Percentiles rank a stretch among this genome's conserved stretches.
These are phyloP conservation scores for Apiospora malaysiana DNA, from an alignment of 2,329 filamentous ascomycete species.

Conservation along the genomic window DNA sequence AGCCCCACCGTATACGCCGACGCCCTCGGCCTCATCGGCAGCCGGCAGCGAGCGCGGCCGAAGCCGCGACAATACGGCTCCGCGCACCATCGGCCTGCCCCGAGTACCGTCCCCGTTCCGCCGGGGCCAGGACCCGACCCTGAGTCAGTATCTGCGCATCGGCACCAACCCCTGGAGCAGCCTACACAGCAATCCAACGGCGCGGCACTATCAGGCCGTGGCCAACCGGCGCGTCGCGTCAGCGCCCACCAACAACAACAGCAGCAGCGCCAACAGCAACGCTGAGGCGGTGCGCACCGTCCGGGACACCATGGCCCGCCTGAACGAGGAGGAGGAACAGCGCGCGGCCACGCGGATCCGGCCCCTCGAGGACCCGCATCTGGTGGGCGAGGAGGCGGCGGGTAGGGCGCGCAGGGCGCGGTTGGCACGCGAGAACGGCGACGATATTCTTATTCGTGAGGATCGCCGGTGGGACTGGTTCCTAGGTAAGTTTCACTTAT, in stretches of 20 bases:
- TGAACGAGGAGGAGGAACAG: constrained; percentile 25
- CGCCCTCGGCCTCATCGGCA: constrained; percentile 45
- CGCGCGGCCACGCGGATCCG: constrained; percentile 40
- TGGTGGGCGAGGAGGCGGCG: constrained; percentile 71
- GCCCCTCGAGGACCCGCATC: constrained; percentile 69
- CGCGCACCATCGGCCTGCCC: constrained; percentile 53
- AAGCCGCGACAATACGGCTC: constrained; percentile 27
- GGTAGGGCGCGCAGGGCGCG: constrained; percentile 61
- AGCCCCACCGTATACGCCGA: constrained; percentile 30
- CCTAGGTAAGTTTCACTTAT: constrained; percentile 51
- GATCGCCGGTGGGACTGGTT: constrained; percentile 67
- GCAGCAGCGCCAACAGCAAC: constrained; percentile 21
- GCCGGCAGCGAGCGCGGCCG: constrained; percentile 33
- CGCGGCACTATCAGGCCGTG: constrained; percentile 67
- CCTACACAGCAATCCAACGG: constrained; percentile 58
- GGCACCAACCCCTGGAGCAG: constrained; percentile 54
- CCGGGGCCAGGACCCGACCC: constrained; percentile 46
- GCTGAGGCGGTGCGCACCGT: constrained; percentile 36
- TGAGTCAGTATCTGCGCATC: constrained; percentile 47
- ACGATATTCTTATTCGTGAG: constrained; percentile 61
- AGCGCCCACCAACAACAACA: constrained; percentile 34
- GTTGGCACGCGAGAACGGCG: constrained; percentile 59
- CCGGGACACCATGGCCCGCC: constrained; percentile 30
- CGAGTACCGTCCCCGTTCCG: constrained; percentile 51
- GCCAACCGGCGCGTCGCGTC: constrained; percentile 63